Evolutionary conservation across 139 green algal species (phyloP), one percentile per base, ranked within the genome.

Genomic region (Zygnema cylindricum): DNA sequence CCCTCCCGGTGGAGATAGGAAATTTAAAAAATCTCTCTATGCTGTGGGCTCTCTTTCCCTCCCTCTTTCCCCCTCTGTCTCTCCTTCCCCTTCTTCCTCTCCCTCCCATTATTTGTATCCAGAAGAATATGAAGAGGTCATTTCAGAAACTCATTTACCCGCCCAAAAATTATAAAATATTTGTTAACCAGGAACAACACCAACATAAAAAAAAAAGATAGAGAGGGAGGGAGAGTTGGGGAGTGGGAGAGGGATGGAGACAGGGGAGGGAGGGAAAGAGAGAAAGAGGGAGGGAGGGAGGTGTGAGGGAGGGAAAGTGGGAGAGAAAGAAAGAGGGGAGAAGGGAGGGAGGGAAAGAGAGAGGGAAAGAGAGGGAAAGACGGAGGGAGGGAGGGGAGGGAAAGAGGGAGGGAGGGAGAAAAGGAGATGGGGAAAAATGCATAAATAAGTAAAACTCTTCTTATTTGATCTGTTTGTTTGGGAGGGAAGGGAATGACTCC

Each of bases 41-140:
- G 7, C 41, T 49, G 7, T 79, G 7, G 7, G 3, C 71, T 79
- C 41, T 16, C 41, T 79, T 16, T 79, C 41, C 71, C 41, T 79
- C 49, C 49, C 71, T 79, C 41, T 16, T 11, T 79, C 71, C 11
- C 41, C 71, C 41, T 79, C 71, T 79, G 7, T 16, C 41, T 79
- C 71, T 79, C 41, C 71, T 79, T 11, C 71, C 11, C 71, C 38
- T 16, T 49, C 41, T 49, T 16, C 41, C 71, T 79, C 41, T 79
- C 49, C 49, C 49, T 63, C 49, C 16, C 49, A 7, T 16, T 63
- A 7, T 63, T 16, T 16, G 7, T 63, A 7, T 63, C 49, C 49
- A 25, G n/a, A n/a, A n/a, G n/a, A n/a, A n/a, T n/a, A n/a, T n/a
- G n/a, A n/a, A n/a, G n/a, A n/a, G n/a, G n/a, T n/a, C n/a, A n/a